A percentile compares a stretch with the other conserved stretches of the same genome.
These are phyloP conservation scores for Amaranthus tricolor DNA, from an alignment of 179 eudicot genomes.

Conservation along the genomic window DNA sequence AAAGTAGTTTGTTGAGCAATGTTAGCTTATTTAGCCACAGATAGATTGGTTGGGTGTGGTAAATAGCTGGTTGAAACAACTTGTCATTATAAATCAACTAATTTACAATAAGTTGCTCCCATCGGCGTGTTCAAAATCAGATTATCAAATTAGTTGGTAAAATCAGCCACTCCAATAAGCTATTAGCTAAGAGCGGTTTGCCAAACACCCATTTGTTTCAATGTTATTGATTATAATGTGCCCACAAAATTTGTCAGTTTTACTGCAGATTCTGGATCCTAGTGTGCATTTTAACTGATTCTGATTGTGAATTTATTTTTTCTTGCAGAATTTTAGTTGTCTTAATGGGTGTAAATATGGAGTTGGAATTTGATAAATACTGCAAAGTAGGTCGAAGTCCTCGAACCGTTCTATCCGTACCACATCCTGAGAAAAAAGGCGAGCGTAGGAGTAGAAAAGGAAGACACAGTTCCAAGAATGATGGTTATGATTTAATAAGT, in stretches of 20 bases:
- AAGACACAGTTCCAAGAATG: conserved; percentile 31
- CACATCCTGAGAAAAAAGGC: conserved; percentile 32
- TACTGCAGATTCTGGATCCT: conserved; percentile 6
- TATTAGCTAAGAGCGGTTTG: too few species aligned
- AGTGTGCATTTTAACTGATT: conserved; percentile 6
- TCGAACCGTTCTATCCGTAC: conserved; percentile 56
- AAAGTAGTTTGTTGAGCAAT: too few species aligned
- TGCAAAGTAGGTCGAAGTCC: conserved; percentile 71
- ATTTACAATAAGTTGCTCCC: too few species aligned
- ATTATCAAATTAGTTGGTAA: too few species aligned
- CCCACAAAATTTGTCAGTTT: background rate
- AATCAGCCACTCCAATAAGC: too few species aligned
- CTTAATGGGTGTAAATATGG: conserved; percentile 53
- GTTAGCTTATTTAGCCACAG: too few species aligned
- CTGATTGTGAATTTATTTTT: conserved; percentile 3
- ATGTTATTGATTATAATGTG: background rate
- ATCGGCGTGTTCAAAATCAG: too few species aligned
- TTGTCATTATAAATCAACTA: too few species aligned
- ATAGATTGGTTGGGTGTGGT: too few species aligned
- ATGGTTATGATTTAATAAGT: conserved; percentile 25
- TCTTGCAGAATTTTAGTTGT: conserved; percentile 39
- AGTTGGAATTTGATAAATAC: conserved; percentile 70
- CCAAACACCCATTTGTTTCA: background rate
- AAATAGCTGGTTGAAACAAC: too few species aligned
- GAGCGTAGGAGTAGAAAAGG: conserved; percentile 37